Evolutionary conservation across 2,329 filamentous ascomycete genomes (phyloP), one percentile per base, ranked within the genome.

Genomic region (Epichloe glyceriae): DNA sequence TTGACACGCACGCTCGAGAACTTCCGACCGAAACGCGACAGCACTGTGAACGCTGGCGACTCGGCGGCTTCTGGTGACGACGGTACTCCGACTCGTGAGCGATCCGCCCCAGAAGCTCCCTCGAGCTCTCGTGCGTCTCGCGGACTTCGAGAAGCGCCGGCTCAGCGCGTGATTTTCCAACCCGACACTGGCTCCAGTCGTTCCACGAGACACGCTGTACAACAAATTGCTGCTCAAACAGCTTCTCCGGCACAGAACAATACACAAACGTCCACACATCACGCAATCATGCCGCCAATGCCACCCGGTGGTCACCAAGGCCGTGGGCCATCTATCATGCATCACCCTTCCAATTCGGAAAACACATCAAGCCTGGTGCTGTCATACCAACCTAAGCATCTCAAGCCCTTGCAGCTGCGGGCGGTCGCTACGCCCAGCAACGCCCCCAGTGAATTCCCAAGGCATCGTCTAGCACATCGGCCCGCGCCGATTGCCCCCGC

Each of bases 151-250:
- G 86, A 93, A 64, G 86, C 87, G n/a, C 88, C 88, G 30, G 84
- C 88, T 1, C 88, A 90, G 62, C 77, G 88, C 55, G 82, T 90
- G 49, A 82, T 93, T 48, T 94, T 91, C 66, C 87, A 93, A 62
- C 88, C 88, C 33, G 88, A 94, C 59, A 82, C 82, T 2, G 78
- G 77, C 10, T 72, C 83, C 3, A 71, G 76, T 14, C 77, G 86
- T 55, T 76, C 82, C 58, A 79, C 76, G 7, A 78, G 85, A 50
- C 79, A 85, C 56, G 63, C 73, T 22, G 71, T 73, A 30, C 69
- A 67, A 34, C 73, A 77, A 19, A 68, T 75, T 50, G 52, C 60
- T 58, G 35, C 60, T 14, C 59, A 58, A 34, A 51, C 60, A 40
- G 60, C 61, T 46, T 61, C 62, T 15, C 59, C 62, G 15, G 58